Conservation (phyloP, 2,329 filamentous ascomycete genomes). For the Pestalotiopsis sp. region DNA sequence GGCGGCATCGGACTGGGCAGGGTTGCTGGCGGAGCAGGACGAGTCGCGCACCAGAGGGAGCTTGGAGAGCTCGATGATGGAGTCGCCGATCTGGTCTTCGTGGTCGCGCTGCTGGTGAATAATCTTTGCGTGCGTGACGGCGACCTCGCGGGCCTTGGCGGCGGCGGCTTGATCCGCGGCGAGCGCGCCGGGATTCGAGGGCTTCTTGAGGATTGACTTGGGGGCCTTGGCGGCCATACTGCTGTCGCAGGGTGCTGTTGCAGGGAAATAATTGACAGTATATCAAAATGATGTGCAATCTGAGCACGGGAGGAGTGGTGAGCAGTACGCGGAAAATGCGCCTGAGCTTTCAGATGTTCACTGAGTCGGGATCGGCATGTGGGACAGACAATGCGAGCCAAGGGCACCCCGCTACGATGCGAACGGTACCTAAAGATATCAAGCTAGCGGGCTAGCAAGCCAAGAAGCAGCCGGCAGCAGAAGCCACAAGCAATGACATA, state of each 20-base stretch:
- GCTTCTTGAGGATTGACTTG: constrained; percentile 66
- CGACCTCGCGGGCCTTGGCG: constrained; percentile 60
- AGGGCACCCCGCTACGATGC: not conserved
- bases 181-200: constrained; percentile 40
- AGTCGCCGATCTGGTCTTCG: constrained; percentile 72
- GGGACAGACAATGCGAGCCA: not conserved
- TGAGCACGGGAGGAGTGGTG: not conserved
- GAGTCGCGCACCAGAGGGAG: constrained; percentile 44
- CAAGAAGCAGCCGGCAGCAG: no score
- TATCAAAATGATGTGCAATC: not conserved
- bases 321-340: not conserved
- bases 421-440: no score
- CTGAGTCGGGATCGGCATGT: not conserved
- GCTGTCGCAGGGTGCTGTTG: not conserved
- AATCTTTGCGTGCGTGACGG: constrained; percentile 79
- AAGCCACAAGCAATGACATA: not conserved
- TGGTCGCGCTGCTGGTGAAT: constrained; percentile 82
- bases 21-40: constrained; percentile 23
- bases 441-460: no score
- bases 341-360: not conserved
- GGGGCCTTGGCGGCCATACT: constrained; percentile 33
- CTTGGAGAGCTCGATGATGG: constrained; percentile 72
- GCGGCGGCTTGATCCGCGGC: constrained; percentile 34
- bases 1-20: constrained; percentile 60
- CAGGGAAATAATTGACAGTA: not conserved